Base-by-base conservation (phyloP, 768 basidiomycete species). In the Tulasnella sp. region DNA sequence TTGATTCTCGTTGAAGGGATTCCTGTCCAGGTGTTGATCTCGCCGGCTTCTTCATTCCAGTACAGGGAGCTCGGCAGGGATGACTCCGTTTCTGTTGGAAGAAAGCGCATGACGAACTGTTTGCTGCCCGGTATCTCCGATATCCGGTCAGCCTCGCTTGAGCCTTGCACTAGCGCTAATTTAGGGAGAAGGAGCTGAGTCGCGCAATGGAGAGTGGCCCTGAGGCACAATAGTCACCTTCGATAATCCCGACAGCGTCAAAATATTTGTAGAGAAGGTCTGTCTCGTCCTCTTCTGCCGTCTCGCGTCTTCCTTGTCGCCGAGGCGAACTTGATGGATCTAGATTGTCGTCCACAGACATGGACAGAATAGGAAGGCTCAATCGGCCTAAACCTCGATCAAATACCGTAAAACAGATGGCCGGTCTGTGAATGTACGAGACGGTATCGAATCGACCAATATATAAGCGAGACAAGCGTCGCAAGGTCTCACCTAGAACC, bases 301-400 rank as follows among this genome's bases (percentile, higher is more conserved):
- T 83, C 8, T 83, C 46, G 24, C 41, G 74, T 37, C 72, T 46
- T 37, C 31, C 37, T 48, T 48, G 64, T 46, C n/a, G 20, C 54
- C 6, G 42, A 77, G 82, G 58, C 37, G 60, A 75, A 81, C 24
- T 84, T 82, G 40, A 80, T 81, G 37, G 83, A 82, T 78, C 84
- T 81, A 46, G 75, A 44, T 72, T 1, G 81, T 72, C 2, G 86
- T 86, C 37, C 42, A 86, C 88, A 40, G 54, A 37, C 3, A 44
- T 0, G 2, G 80, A 75, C 42, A 88, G 83, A 18, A 91, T 84
- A 1, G 92, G 90, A 2, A 92, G 85, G 80, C 86, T 88, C 75
- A 92, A 82, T n/a, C 86, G 83, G 74, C 88, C 86, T n/a, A 93
- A 83, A 40, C 86, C 86, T 34, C 91, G 90, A 83, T 93, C 93